Conservation (phyloP, 2,329 filamentous ascomycete species). For the Monilinia laxa region DNA sequence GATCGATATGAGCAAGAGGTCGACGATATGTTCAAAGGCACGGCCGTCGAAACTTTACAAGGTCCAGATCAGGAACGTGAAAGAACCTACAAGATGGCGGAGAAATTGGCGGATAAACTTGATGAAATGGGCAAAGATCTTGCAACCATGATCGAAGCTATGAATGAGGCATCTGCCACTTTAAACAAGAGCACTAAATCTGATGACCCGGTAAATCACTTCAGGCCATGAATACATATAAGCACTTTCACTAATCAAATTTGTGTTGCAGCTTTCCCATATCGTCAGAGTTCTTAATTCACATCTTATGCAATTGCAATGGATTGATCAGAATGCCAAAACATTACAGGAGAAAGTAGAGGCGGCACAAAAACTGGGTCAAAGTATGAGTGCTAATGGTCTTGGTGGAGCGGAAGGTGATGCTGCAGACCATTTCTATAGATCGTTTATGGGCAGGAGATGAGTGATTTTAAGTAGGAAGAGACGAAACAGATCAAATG, state of each 20-base stretch:
- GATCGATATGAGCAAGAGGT: constrained; percentile 91
- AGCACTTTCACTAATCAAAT: constrained; percentile 26
- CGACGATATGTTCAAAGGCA: constrained; percentile 79
- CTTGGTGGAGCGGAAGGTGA: constrained; percentile 63
- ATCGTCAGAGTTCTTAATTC: constrained; percentile 94
- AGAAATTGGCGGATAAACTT: constrained; percentile 85
- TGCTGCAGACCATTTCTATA: constrained; percentile 85
- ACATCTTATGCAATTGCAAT: constrained; percentile 87
- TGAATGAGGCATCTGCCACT: constrained; percentile 87
- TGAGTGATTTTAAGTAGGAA: background rate
- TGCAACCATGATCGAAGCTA: constrained; percentile 95
- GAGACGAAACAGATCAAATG: background rate
- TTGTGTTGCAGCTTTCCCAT: constrained; percentile 69
- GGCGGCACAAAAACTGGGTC: constrained; percentile 76
- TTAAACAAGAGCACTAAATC: constrained; percentile 86
- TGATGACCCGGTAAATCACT: constrained; percentile 73
- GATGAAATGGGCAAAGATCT: constrained; percentile 94
- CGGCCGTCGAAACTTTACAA: constrained; percentile 75
- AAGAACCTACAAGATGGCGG: constrained; percentile 91
- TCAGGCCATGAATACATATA: background rate
- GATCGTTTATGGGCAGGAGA: constrained; percentile 78
- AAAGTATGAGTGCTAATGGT: constrained; percentile 54
- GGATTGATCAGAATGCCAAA: constrained; percentile 84
- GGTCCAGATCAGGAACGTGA: constrained; percentile 95
- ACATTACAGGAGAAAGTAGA: constrained; percentile 79